Evolutionary conservation across 192 early-diverging fungal genomes (phyloP), one percentile per base, ranked within the genome.

Genomic region (Haplosporangium gracile): DNA sequence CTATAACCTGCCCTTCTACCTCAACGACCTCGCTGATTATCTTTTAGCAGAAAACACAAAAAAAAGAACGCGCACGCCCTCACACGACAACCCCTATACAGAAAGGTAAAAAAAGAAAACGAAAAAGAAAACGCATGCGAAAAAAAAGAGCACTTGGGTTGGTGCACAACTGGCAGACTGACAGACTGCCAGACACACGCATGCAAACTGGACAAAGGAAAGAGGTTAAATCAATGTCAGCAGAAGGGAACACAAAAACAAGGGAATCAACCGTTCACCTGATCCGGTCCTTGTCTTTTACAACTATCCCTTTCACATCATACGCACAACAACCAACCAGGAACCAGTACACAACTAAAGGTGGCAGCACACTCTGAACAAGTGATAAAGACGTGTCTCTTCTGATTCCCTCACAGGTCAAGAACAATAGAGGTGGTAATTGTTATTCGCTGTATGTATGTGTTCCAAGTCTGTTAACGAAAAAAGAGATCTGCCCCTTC

Each of bases 141-240:
- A 65, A 65, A 65, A 57, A 65, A 65, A 65, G 60, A 65, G 60
- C 60, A 65, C 60, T 65, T 26, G 26, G 60, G 60, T 65, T 65
- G 60, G 26, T 65, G 60, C 60, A 32, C 60, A 65, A 15, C 26
- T 13, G 60, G 0, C 60, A 65, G 11, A 32, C n/a, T 11, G 60
- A 32, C 24, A 32, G 60, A 57, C 55, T 22, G 20, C 55, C 55
- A 43, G 9, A 11, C 42, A 43, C 42, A 5, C 49, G 49, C 5
- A 0, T 20, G 20, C 15, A 51, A 18, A 51, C 16, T 5, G 5
- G 49, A 51, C 15, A 22, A 51, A 22, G 2, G 47, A 51, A 51
- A 51, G 60, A 65, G 60, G 60, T 65, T 65, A 65, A 65, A 65
- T 65, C 60, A 20, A 15, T 65, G n/a, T 29, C 24, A 65, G 11